Evolutionary conservation across 2,329 filamentous ascomycete genomes (phyloP).

Genomic region (Claviceps sp.): DNA sequence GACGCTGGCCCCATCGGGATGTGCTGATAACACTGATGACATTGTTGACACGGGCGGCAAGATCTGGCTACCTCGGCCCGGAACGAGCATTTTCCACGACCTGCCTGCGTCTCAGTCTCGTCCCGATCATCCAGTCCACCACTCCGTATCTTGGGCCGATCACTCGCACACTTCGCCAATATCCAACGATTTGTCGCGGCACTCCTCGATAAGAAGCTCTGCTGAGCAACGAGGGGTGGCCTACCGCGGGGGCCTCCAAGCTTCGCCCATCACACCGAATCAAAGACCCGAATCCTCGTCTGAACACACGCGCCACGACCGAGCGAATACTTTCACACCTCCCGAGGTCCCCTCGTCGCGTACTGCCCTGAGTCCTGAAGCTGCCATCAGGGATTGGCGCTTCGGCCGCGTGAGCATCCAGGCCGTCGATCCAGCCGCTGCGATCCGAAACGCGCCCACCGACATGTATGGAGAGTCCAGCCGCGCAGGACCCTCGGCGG

Average conservation of each 20-base stretch:
- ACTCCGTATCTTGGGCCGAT: conserved; percentile 8
- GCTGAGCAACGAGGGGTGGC: too few species aligned
- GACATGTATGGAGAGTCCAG: conserved; percentile 22
- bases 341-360: conserved; percentile 24
- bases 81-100: conserved; percentile 39
- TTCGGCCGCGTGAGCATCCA: conserved; percentile 69
- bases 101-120: conserved; percentile 35
- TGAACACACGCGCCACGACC: conserved; percentile 27
- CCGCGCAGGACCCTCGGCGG: conserved; percentile 34
- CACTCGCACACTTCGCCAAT: not conserved
- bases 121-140: conserved; percentile 9
- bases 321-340: conserved; percentile 24
- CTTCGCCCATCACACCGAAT: conserved; percentile 1
- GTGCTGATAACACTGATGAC: not conserved
- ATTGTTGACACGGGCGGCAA: conserved; percentile 5
- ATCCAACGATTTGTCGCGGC: not conserved
- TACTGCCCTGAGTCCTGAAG: conserved; percentile 32
- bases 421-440: conserved; percentile 54
- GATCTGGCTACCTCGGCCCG: conserved; percentile 37
- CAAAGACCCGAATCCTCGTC: conserved; percentile 25
- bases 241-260: too few species aligned
- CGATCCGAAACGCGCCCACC: conserved; percentile 7
- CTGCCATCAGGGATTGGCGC: conserved; percentile 57
- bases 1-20: conserved; percentile 6
- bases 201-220: not conserved